phyloP scores from a whole-genome alignment of 345 rosid species.

The Barbarea vulgaris region DNA sequence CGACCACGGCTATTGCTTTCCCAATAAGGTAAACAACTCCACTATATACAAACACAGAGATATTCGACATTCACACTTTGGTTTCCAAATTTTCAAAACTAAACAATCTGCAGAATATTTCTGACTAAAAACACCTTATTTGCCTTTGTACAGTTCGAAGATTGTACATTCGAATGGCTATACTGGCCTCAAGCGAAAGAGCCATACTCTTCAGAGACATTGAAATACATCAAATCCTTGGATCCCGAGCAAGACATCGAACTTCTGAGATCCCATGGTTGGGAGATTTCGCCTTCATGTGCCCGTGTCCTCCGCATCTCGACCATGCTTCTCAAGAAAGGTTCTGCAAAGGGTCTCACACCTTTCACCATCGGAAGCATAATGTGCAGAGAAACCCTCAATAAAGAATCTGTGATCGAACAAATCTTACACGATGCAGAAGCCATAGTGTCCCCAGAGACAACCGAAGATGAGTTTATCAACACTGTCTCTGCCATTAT shows the following conservation, averaged over 20 bases:
- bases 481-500: constrained; percentile 55
- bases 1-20: constrained; percentile 91
- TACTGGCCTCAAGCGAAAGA: constrained; percentile 89
- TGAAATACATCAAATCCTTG: constrained; percentile 62
- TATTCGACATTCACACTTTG: background rate
- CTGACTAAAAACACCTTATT: background rate
- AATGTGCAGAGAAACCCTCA: constrained; percentile 72
- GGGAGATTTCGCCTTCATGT: constrained; percentile 62
- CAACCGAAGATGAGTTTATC: constrained; percentile 61
- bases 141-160: constrained; percentile 62
- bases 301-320: constrained; percentile 62
- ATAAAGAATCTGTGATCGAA: constrained; percentile 66
- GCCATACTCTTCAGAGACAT: constrained; percentile 58
- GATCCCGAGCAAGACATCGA: constrained; percentile 68
- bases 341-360: constrained; percentile 64
- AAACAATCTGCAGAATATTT: constrained; percentile 4
- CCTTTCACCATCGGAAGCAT: constrained; percentile 73
- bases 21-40: constrained; percentile 62
- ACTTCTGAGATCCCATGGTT: constrained; percentile 66
- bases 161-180: constrained; percentile 94
- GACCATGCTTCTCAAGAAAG: constrained; percentile 87
- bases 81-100: background rate
- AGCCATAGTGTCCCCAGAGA: constrained; percentile 50
- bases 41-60: background rate
- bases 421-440: constrained; percentile 64